These are phyloP conservation scores for Coemansia sp. DNA, from an alignment of 192 early-diverging fungal genomes.

Conservation along the genomic window DNA sequence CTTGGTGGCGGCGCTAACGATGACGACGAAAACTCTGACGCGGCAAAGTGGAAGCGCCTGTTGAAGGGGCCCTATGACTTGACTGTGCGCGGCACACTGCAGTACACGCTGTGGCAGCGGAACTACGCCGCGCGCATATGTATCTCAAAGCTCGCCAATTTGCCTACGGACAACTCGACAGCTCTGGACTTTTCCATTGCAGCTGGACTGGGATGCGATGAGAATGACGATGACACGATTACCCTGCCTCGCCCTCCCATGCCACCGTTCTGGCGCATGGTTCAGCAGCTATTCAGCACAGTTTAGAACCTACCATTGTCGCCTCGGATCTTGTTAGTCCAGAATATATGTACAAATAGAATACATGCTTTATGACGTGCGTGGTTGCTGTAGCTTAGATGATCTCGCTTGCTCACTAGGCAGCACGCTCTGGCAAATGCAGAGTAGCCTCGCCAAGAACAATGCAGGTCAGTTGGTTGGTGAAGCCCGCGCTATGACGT, in stretches of 20 bases:
- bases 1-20: constrained; percentile 26
- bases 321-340: background rate
- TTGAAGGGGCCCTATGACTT: constrained; percentile 56
- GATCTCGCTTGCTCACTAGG: background rate
- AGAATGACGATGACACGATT: constrained; percentile 49
- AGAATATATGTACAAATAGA: background rate
- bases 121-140: constrained; percentile 56
- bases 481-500: background rate
- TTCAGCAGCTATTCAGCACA: background rate
- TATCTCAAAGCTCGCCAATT: constrained; percentile 55
- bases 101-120: constrained; percentile 58
- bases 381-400: background rate
- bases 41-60: constrained; percentile 43
- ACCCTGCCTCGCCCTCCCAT: constrained; percentile 37
- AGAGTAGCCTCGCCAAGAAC: background rate
- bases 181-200: constrained; percentile 15
- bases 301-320: background rate
- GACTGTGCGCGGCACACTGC: constrained; percentile 57
- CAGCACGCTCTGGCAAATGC: background rate
- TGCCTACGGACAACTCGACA: constrained; percentile 30
- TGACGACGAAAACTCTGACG: constrained; percentile 39
- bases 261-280: constrained; percentile 23
- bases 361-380: background rate
- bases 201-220: constrained; percentile 49
- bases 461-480: background rate